Evolutionary conservation across 495 filamentous ascomycete genomes (phyloP), one percentile per base, ranked within the genome.

Genomic region (Paragyromitra xinjiangensis): DNA sequence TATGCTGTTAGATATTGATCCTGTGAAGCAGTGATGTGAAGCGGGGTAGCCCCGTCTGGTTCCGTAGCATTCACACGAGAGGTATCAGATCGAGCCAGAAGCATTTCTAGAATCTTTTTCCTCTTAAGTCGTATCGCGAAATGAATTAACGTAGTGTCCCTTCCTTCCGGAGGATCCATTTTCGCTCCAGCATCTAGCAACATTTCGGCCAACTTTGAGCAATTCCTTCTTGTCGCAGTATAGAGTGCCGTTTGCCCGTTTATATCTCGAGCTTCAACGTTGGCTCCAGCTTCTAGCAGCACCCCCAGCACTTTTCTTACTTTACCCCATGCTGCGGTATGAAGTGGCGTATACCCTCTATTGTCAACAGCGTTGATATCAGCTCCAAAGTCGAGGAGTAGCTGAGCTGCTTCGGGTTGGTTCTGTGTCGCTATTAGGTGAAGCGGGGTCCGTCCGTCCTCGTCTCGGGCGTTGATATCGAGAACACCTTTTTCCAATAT

Each of bases 391-490:
- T 73, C 62, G 9, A 77, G 12, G 16, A 77, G 56, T 3, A 50
- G n/a, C 50, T 51, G 39, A 5, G 16, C 61, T 14, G 59, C 61
- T 6, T 64, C 62, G 3, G 69, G 37, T 16, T 51, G 9, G 34
- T 66, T 24, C n/a, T 77, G 74, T 4, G 34, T 22, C 19, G 29
- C 69, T 8, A 65, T 29, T 19, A 73, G 16, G 29, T 77, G 74
- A 9, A 77, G 74, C 16, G 74, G 44, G 14, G 74, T 77, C 69
- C 50, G 70, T 26, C 74, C 74, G 0, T 40, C 34, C 5, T 42
- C n/a, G 51, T 77, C 16, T 34, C 39, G n/a, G 19, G 48, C 51
- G 34, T 77, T 77, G 61, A 73, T 22, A 51, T 77, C 74, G 5
- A 56, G 5, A 19, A 24, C 7, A 2, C 61, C 29, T 14, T 73